Conservation (phyloP, 179 eudicot species). For the Camellia oleifera region DNA sequence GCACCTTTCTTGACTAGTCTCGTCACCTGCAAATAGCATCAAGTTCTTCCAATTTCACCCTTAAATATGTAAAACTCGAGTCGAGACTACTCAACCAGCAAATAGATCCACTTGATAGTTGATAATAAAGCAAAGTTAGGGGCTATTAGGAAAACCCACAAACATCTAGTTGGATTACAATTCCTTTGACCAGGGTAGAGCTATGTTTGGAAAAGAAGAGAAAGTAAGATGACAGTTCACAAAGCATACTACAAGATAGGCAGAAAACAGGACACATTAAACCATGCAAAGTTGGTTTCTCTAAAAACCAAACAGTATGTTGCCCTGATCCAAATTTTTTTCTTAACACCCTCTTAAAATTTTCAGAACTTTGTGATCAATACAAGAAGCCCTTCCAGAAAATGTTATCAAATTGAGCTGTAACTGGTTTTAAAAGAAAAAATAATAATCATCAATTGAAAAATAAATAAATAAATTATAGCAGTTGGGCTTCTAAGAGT, state of each 20-base stretch:
- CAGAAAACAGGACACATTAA: not conserved
- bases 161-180: not conserved
- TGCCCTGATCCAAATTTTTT: not conserved
- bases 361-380: not conserved
- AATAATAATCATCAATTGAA: not conserved
- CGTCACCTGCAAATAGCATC: slow-evolving; percentile 63
- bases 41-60: not conserved
- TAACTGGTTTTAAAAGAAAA: not conserved
- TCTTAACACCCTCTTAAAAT: not conserved
- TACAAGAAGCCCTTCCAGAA: not conserved
- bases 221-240: not conserved
- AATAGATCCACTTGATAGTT: not conserved
- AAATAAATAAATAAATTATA: not conserved
- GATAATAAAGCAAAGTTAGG: not conserved
- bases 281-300: not conserved
- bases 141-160: not conserved
- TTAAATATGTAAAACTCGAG: not conserved
- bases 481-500: not conserved
- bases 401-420: not conserved
- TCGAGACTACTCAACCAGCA: not conserved
- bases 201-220: not conserved
- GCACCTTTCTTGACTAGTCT: slow-evolving; percentile 94
- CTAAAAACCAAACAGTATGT: not conserved
- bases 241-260: not conserved
- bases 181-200: not conserved